Percentiles rank a stretch among this genome's conserved stretches.
These are phyloP conservation scores for Pichia sp. DNA, from an alignment of 1,139 yeast species.

Conservation along the genomic window DNA sequence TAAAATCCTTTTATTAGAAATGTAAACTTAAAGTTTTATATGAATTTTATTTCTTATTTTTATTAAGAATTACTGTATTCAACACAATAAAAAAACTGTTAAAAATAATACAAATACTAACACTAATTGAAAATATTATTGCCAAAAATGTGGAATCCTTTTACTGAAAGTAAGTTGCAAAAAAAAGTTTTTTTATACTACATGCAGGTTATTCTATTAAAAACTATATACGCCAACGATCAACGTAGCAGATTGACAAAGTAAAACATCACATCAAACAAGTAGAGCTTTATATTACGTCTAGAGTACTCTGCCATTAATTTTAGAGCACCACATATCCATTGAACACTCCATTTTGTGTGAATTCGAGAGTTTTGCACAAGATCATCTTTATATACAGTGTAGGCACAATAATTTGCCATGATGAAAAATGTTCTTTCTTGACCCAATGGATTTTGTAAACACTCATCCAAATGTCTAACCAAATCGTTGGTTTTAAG, in stretches of 20 bases:
- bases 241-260: slow-evolving; percentile 7
- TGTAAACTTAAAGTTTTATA: no score
- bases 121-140: background rate
- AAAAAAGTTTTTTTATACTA: no score
- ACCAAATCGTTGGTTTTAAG: slow-evolving; percentile 93
- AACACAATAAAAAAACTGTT: no score
- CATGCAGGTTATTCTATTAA: no score
- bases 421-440: slow-evolving; percentile 82
- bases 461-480: slow-evolving; percentile 76
- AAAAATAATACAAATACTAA: background rate
- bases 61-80: no score
- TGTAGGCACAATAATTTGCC: slow-evolving; percentile 82
- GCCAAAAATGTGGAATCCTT: no score
- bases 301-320: slow-evolving; percentile 45
- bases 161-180: no score
- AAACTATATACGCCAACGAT: no score
- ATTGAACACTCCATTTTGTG: slow-evolving; percentile 35
- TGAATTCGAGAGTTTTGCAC: slow-evolving; percentile 36
- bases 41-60: no score
- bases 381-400: slow-evolving; percentile 63
- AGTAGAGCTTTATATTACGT: slow-evolving; percentile 45
- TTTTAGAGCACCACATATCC: slow-evolving; percentile 34
- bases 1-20: no score
- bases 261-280: slow-evolving; percentile 47
- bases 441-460: slow-evolving; percentile 79